A percentile compares a stretch with the other conserved stretches of the same genome.
These are phyloP conservation scores for Wallacemonas sp. DNA, from an alignment of 208 protist species.

Conservation along the genomic window DNA sequence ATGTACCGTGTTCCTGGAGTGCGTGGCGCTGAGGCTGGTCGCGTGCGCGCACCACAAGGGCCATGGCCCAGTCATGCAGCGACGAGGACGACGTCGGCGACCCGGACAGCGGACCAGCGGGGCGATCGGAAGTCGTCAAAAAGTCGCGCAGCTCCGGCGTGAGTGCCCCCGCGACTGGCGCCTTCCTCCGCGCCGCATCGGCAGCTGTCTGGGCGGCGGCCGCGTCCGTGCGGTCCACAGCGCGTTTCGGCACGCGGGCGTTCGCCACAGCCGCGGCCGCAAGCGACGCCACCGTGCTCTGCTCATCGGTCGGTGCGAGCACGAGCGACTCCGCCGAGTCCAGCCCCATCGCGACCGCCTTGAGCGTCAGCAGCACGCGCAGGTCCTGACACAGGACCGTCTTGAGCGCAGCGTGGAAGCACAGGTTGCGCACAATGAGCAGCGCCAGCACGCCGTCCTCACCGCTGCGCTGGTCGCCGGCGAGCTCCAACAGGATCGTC, in stretches of 20 bases:
- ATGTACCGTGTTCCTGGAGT: no score
- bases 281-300: conserved; percentile 8
- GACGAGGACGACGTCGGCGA: neutral
- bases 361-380: conserved; percentile 72
- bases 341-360: conserved; percentile 53
- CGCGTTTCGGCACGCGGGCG: no score
- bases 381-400: conserved; percentile 68
- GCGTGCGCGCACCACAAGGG: neutral
- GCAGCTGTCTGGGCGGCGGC: no score
- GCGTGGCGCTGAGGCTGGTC: neutral
- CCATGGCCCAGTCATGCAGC: neutral
- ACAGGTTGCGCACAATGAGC: conserved; percentile 74
- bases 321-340: conserved; percentile 24
- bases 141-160: conserved; percentile 11
- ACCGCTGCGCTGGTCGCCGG: conserved; percentile 23
- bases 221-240: no score
- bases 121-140: neutral
- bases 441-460: conserved; percentile 52
- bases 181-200: neutral
- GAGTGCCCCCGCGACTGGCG: conserved; percentile 2
- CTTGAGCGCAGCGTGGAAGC: conserved; percentile 66
- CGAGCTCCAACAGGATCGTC: conserved; percentile 63
- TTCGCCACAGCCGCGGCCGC: neutral
- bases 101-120: neutral
- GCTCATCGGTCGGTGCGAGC: conserved; percentile 17